Conservation (phyloP, 371 early-diverging fungal species). For the Mucor sp. region DNA sequence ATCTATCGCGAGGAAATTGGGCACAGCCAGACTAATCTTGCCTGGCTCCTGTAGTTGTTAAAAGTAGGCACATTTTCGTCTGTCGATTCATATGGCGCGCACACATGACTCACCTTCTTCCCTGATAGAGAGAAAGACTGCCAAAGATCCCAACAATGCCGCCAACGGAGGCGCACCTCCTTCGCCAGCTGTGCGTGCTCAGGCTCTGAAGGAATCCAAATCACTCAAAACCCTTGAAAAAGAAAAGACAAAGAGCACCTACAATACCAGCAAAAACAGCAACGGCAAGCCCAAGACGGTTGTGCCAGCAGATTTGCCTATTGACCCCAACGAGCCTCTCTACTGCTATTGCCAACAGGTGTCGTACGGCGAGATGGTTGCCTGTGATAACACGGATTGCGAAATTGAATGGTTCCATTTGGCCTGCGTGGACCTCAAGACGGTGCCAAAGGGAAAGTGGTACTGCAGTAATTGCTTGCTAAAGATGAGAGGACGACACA, state of each 20-base stretch:
- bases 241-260: constrained; percentile 25
- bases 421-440: constrained; percentile 86
- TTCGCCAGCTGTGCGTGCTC: constrained; percentile 28
- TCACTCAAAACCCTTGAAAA: constrained; percentile 25
- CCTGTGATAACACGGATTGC: constrained; percentile 93
- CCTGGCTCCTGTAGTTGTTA: neutral
- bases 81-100: neutral
- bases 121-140: constrained; percentile 25
- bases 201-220: constrained; percentile 33
- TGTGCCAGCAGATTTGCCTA: constrained; percentile 68
- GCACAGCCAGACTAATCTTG: neutral
- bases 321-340: constrained; percentile 94
- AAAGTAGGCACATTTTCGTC: constrained; percentile 7
- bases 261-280: constrained; percentile 23
- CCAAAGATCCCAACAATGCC: constrained; percentile 14
- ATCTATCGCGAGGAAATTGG: neutral
- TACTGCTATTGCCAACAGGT: constrained; percentile 96
- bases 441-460: constrained; percentile 92
- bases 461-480: constrained; percentile 78
- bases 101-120: neutral
- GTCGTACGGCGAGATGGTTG: constrained; percentile 97
- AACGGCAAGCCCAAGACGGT: constrained; percentile 31
- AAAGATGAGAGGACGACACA: constrained; percentile 62
- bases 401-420: constrained; percentile 97
- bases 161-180: constrained; percentile 23